Evolutionary conservation across 2,329 filamentous ascomycete genomes (phyloP), one percentile per base, ranked within the genome.

Genomic region (Sarocladiaceae sp.): DNA sequence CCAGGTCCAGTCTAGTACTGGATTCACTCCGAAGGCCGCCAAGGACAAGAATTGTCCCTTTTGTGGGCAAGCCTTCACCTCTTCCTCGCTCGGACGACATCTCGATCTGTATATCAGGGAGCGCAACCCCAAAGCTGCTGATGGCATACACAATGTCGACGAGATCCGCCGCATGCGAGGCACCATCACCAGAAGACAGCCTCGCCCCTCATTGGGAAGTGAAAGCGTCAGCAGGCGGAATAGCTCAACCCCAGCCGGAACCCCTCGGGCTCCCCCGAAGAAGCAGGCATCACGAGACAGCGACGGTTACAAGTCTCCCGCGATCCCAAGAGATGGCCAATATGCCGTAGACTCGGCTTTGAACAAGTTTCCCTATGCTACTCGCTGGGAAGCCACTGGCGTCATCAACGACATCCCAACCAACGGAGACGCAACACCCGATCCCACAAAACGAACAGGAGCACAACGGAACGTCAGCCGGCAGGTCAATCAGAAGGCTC

Each of bases 71-170:
- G 75, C 84, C 6, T 97, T 96, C 60, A 96, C 91, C 13, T 96
- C 90, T 2, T 95, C 89, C 13, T 95, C 88, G 2, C 79, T 97
- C 44, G 91, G 91, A 41, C 84, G 91, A 35, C 91, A 97, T 65
- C 82, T 96, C 53, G 91, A 97, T 62, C 78, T 95, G 31, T 96
- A 94, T 63, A 90, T 96, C 57, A 90, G 89, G 59, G 84, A 89
- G 47, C 94, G 89, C 68, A 96, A 96, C 62, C 88, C 91, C 1
- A 93, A 90, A 64, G 76, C 83, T 1, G 70, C 85, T 6, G 91
- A 97, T 65, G 90, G 90, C 41, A 68, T 95, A 35, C 91, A 97
- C 65, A 76, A 95, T 67, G 87, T 96, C 47, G 87, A 91, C 6
- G 87, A 88, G 63, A 97, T 97, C 56, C 78, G 79, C 53, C 87